Percentiles rank a stretch among this genome's conserved stretches.
These are phyloP conservation scores for Metarhizium anisopliae DNA, from an alignment of 2,329 filamentous ascomycete genomes.

Conservation along the genomic window DNA sequence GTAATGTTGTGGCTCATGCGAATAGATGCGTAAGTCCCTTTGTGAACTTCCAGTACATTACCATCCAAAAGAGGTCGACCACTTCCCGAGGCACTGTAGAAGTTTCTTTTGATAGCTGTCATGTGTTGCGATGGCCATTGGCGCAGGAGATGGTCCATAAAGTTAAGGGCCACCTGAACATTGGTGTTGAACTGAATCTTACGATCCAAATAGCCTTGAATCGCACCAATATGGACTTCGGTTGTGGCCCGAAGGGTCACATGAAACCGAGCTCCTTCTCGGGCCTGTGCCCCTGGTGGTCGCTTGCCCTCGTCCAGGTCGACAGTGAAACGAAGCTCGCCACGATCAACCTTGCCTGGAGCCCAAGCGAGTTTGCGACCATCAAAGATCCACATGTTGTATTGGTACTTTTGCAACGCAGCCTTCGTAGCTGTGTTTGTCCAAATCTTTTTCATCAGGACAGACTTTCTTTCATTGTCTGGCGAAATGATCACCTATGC, in stretches of 20 bases:
- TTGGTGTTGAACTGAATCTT: conserved; percentile 51
- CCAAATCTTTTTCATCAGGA: conserved; percentile 71
- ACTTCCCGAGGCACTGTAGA: conserved; percentile 54
- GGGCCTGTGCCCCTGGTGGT: conserved; percentile 22
- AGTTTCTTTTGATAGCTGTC: conserved; percentile 69
- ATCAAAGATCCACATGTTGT: conserved; percentile 61
- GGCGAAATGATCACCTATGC: conserved; percentile 55
- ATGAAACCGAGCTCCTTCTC: conserved; percentile 41
- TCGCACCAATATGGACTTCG: conserved; percentile 56
- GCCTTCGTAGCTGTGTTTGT: conserved; percentile 50
- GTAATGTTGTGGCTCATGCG: conserved; percentile 52
- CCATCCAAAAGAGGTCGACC: conserved; percentile 45
- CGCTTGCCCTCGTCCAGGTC: conserved; percentile 63
- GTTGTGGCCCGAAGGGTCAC: conserved; percentile 57
- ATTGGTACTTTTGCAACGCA: conserved; percentile 37
- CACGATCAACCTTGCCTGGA: conserved; percentile 29
- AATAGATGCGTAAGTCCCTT: conserved; percentile 82
- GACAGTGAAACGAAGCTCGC: conserved; percentile 49
- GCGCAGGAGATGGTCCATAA: conserved; percentile 82
- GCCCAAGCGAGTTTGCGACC: conserved; percentile 79
- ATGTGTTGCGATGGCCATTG: conserved; percentile 63
- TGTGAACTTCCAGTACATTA: conserved; percentile 64
- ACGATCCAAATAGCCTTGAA: conserved; percentile 58
- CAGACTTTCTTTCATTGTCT: conserved; percentile 49
- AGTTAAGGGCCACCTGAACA: conserved; percentile 76